These are phyloP conservation scores for Lippia alba DNA, from an alignment of 305 asterid species.

Conservation along the genomic window DNA sequence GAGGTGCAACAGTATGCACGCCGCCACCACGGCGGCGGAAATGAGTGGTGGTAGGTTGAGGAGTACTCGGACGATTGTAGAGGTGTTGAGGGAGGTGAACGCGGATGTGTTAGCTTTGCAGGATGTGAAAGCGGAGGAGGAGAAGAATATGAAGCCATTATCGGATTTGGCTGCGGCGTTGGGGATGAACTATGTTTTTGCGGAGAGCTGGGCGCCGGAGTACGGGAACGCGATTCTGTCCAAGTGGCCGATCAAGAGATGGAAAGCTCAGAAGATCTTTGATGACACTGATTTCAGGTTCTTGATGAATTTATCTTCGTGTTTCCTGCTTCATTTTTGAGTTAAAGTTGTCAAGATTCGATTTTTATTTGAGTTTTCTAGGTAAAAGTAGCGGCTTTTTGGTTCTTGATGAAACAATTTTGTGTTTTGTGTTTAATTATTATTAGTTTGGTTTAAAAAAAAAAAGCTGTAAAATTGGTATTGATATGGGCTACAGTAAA, in stretches of 20 bases:
- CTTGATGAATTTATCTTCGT: background rate
- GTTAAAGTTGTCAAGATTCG: too few relatives aligned
- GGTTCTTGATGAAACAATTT: background rate
- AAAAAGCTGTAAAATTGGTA: too few relatives aligned
- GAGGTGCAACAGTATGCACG: constrained; percentile 48
- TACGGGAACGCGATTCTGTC: constrained; percentile 92
- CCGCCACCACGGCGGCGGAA: constrained; percentile 11
- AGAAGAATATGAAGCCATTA: constrained; percentile 83
- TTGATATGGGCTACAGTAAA: too few relatives aligned
- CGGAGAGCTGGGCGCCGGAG: constrained; percentile 99
- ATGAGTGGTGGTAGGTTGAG: constrained; percentile 19
- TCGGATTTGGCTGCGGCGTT: constrained; percentile 86
- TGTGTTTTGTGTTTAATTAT: too few relatives aligned
- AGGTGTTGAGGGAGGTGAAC: constrained; percentile 74
- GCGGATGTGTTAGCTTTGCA: constrained; percentile 89
- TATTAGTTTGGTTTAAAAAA: too few relatives aligned
- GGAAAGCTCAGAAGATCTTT: constrained; percentile 81
- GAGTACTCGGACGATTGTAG: constrained; percentile 57
- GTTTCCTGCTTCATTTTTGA: too few relatives aligned
- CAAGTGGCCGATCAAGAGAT: constrained; percentile 82
- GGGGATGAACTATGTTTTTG: constrained; percentile 92
- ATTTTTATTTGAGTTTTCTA: too few relatives aligned
- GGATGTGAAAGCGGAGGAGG: constrained; percentile 96
- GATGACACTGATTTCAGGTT: constrained; percentile 94
- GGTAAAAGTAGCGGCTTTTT: background rate